Conservation (phyloP, 768 basidiomycete species). For the Leccinum uliginosum region DNA sequence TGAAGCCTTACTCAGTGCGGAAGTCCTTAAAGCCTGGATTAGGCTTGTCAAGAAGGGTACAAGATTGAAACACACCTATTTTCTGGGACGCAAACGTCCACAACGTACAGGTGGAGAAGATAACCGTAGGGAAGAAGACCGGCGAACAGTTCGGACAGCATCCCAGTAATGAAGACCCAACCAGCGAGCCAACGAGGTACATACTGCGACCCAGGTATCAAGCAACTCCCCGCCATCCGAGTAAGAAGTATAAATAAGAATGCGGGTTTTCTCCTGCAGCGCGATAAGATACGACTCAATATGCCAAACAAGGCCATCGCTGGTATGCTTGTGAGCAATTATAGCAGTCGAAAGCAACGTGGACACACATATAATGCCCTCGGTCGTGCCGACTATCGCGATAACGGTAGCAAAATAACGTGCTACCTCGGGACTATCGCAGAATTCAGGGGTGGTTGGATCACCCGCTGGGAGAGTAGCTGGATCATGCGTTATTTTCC, state of each 20-base stretch:
- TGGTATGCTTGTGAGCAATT: conserved; percentile 7
- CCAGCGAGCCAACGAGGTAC: conserved; percentile 11
- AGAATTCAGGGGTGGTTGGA: conserved; percentile 11
- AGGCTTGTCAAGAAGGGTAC: background rate
- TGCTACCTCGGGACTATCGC: conserved; percentile 19
- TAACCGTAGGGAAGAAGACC: conserved; percentile 11
- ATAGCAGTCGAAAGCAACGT: background rate
- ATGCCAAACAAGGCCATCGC: conserved; percentile 22
- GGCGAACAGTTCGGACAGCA: conserved; percentile 16
- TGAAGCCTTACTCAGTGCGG: conserved; percentile 20
- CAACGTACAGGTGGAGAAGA: conserved; percentile 25
- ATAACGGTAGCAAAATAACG: conserved; percentile 20
- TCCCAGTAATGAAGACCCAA: conserved; percentile 17
- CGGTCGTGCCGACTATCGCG: conserved; percentile 11
- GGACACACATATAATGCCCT: conserved; percentile 22
- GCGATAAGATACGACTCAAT: conserved; percentile 22
- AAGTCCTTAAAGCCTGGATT: conserved; percentile 19
- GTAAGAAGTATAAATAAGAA: conserved; percentile 10
- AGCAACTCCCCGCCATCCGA: conserved; percentile 8
- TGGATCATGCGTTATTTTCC: conserved; percentile 13
- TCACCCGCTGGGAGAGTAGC: conserved; percentile 6
- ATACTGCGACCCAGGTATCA: conserved; percentile 17
- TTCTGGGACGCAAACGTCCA: conserved; percentile 25
- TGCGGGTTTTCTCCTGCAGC: conserved; percentile 24
- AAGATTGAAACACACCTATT: conserved; percentile 13